These are phyloP conservation scores for Linderniella brevidens DNA, from an alignment of 257 asterid species.

Conservation along the genomic window DNA sequence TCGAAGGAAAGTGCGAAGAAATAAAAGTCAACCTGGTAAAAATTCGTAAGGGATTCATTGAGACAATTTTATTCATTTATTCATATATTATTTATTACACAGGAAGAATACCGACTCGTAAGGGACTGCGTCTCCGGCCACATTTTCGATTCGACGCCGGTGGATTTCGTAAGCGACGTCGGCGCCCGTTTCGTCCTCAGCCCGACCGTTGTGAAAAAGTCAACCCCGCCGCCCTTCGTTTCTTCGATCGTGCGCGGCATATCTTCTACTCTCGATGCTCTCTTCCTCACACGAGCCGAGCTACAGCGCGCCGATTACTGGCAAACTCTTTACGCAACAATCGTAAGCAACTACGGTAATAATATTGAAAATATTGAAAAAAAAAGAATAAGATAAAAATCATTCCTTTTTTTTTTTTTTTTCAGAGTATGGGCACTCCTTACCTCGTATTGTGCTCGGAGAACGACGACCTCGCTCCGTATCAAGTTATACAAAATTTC, in stretches of 20 bases:
- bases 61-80: background rate
- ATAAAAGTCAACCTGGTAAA: constrained; percentile 37
- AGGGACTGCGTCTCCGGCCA: constrained; percentile 75
- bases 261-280: constrained; percentile 61
- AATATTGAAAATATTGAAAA: too few species aligned
- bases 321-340: constrained; percentile 85
- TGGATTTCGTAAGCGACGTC: constrained; percentile 73
- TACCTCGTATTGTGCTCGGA: constrained; percentile 87
- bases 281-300: constrained; percentile 70
- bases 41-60: background rate
- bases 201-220: constrained; percentile 47
- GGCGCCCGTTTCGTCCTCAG: constrained; percentile 67
- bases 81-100: constrained; percentile 8
- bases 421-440: constrained; percentile 74
- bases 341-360: constrained; percentile 61
- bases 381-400: constrained; percentile 2
- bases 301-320: constrained; percentile 83
- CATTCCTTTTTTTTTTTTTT: constrained; percentile 7
- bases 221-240: constrained; percentile 57
- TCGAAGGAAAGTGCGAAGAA: constrained; percentile 53
- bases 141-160: constrained; percentile 80
- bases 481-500: constrained; percentile 49
- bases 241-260: constrained; percentile 62
- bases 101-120: constrained; percentile 62
- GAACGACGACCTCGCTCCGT: constrained; percentile 88